Conservation (phyloP, 331 rosid genomes). For the Malus hybrid region DNA sequence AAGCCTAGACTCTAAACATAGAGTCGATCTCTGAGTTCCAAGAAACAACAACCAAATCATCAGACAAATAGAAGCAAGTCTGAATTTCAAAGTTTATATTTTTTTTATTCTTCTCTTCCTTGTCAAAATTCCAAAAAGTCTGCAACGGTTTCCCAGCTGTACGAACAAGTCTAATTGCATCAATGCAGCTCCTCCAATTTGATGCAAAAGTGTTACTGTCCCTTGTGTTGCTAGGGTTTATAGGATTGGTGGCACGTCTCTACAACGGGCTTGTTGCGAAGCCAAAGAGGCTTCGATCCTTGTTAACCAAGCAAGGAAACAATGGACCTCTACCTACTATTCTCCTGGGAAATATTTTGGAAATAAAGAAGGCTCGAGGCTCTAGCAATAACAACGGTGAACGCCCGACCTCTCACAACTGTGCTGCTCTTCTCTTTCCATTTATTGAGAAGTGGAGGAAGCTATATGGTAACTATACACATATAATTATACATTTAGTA, state of each 20-base stretch:
- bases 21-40: too few species aligned
- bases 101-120: too few species aligned
- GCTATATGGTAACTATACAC: slow-evolving; percentile 19
- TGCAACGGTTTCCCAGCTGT: neutral
- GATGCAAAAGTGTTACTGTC: slow-evolving; percentile 9
- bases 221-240: slow-evolving; percentile 6
- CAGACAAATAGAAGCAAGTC: too few species aligned
- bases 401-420: slow-evolving; percentile 16
- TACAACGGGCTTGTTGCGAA: slow-evolving; percentile 16
- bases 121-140: too few species aligned
- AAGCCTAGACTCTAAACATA: too few species aligned
- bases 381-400: neutral
- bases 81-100: too few species aligned
- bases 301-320: slow-evolving; percentile 36
- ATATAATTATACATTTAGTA: neutral
- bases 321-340: slow-evolving; percentile 32
- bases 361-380: slow-evolving; percentile 16
- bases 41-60: too few species aligned
- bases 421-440: slow-evolving; percentile 21
- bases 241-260: slow-evolving; percentile 7
- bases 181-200: neutral
- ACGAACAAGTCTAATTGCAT: neutral
- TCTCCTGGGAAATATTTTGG: slow-evolving; percentile 29
- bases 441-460: slow-evolving; percentile 29
- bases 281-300: slow-evolving; percentile 27